phyloP scores from a whole-genome alignment of 163 green algal genomes.

The Chlorella variabilis region DNA sequence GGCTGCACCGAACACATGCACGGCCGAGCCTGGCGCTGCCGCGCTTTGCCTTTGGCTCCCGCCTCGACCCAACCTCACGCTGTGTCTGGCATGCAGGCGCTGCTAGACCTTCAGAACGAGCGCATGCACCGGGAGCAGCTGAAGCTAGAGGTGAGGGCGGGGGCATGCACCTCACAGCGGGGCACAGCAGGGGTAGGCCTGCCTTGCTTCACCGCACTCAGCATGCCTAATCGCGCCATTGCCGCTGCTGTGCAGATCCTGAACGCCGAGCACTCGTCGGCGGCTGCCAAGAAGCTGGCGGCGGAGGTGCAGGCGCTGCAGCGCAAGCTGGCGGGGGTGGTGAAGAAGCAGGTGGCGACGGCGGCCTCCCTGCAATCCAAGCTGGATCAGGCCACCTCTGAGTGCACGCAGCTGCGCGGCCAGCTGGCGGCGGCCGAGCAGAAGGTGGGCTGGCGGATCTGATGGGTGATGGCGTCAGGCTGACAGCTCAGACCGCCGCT shows the following conservation, averaged over 20 bases:
- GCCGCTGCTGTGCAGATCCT: too few species aligned
- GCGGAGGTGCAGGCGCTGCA: conserved; percentile 25
- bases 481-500: too few species aligned
- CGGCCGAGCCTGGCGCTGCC: too few species aligned
- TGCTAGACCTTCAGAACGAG: conserved; percentile 11
- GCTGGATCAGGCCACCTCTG: neutral
- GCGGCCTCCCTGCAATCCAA: neutral
- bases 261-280: conserved; percentile 6
- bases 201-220: too few species aligned
- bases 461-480: too few species aligned
- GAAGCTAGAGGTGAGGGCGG: neutral
- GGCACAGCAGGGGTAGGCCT: too few species aligned
- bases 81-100: neutral
- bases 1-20: too few species aligned
- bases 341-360: neutral
- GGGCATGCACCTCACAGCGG: neutral
- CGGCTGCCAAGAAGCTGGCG: conserved; percentile 9
- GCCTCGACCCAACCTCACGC: neutral
- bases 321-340: conserved; percentile 24
- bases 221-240: too few species aligned
- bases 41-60: too few species aligned
- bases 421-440: neutral
- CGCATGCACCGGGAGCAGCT: conserved; percentile 10
- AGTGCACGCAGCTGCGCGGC: neutral
- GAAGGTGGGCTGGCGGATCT: neutral